Evolutionary conservation across 164 flowering plant genomes (phyloP), one percentile per base, ranked within the genome.

Genomic region (Protea cynaroides): DNA sequence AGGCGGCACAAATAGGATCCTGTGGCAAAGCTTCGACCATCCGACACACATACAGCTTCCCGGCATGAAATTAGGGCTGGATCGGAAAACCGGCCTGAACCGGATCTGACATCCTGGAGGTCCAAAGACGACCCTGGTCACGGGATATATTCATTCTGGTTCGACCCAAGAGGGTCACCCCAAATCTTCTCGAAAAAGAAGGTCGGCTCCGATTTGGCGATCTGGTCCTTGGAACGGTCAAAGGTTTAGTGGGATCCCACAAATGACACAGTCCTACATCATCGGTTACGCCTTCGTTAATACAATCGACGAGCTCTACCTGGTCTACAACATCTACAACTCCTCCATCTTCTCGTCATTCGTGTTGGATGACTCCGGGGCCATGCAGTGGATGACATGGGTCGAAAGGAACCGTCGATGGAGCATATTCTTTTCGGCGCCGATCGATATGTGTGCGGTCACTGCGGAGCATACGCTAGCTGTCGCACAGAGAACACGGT

Each of bases 201-300:
- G 52, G 0, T 19, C 9, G 36, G 0, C 1, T 3, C 24, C 21
- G 1, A 6, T 4, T 18, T 52, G 15, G 43, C 18, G 58, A 51
- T 58, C 58, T 43, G 68, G 57, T 36, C 49, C 56, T 6, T 70
- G 68, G n/a, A 54, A 54, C 25, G 29, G 29, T 57, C 21, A 8
- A 12, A 11, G 3, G 9, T 19, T 38, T 3, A 59, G 11, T 7
- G 62, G 47, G 7, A 7, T 21, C 7, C 62, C 62, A 17, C 24
- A 9, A 15, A 36, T 19, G 47, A 7, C 4, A 3, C 14, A 1
- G 2, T 1, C 8, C 46, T 19, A 29, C 19, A 0, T 57, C 22
- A 3, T 29, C 8, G 8, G 21, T 29, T 2, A 2, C 55, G 15
- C 8, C 21, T 34, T 38, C 7, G 56, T 49, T 4, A 13, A 17